Evolutionary conservation across 2,329 filamentous ascomycete genomes (phyloP).

Genomic region (Fusarium phyllophilum): DNA sequence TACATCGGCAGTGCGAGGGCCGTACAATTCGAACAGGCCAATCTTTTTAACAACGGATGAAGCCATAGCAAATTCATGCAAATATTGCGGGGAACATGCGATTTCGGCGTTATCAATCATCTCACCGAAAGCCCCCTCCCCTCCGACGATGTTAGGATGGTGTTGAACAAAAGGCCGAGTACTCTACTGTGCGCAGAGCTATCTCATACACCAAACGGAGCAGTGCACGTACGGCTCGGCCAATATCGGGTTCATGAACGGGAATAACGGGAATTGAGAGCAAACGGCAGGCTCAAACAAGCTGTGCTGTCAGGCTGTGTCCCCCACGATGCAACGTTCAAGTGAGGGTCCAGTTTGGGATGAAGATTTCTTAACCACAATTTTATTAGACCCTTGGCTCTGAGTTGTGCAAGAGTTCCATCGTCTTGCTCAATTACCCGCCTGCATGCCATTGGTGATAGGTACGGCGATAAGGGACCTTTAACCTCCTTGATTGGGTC

Average conservation of each 20-base stretch:
- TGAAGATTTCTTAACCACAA: conserved; percentile 1
- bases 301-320: background rate
- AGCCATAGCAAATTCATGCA: conserved; percentile 11
- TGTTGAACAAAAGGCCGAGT: conserved; percentile 2
- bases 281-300: conserved; percentile 7
- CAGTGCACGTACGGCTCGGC: conserved; percentile 39
- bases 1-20: conserved; percentile 6
- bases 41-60: conserved; percentile 6
- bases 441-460: conserved; percentile 1
- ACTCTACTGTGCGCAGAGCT: conserved; percentile 17
- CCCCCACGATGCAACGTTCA: conserved; percentile 28
- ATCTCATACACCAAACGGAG: background rate
- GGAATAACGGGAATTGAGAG: conserved; percentile 25
- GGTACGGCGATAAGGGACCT: conserved; percentile 15
- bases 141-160: conserved; percentile 18
- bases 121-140: conserved; percentile 39
- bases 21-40: conserved; percentile 16
- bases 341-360: background rate
- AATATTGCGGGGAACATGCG: conserved; percentile 32
- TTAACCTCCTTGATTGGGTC: conserved; percentile 20
- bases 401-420: conserved; percentile 10
- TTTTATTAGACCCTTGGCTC: conserved; percentile 5
- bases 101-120: conserved; percentile 38
- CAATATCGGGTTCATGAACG: conserved; percentile 36
- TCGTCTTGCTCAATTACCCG: conserved; percentile 22